Percentiles rank a stretch among this genome's conserved stretches.
Evolutionary conservation across 139 green algal genomes (phyloP).

Genomic region (Micromonas commoda): DNA sequence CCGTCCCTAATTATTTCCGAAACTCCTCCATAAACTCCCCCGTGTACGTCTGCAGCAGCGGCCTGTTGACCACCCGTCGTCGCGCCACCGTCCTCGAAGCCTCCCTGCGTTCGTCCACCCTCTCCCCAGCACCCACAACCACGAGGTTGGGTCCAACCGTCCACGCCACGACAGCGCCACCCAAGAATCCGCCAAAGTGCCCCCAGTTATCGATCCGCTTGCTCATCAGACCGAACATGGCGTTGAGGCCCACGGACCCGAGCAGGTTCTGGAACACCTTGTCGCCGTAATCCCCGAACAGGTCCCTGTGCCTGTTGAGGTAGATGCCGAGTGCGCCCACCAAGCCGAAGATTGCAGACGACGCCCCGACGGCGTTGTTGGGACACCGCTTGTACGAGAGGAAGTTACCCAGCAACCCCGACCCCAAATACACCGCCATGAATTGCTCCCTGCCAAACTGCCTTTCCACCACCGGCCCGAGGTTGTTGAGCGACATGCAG

Average conservation of each 20-base stretch:
- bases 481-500: conserved; percentile 44
- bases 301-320: not conserved
- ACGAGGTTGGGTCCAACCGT: conserved; percentile 45
- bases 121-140: not conserved
- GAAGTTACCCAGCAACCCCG: conserved; percentile 39
- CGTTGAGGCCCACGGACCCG: conserved; percentile 4
- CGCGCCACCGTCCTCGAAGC: too few relatives aligned
- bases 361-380: conserved; percentile 10
- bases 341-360: conserved; percentile 51
- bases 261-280: not conserved
- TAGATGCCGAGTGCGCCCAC: conserved; percentile 41
- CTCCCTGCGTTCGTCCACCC: too few relatives aligned
- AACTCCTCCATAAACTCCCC: not conserved
- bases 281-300: not conserved
- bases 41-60: not conserved
- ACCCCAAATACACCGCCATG: conserved; percentile 41
- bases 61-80: not conserved
- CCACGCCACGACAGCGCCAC: conserved; percentile 40
- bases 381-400: conserved; percentile 44
- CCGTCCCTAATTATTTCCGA: not conserved
- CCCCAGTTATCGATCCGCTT: conserved; percentile 44
- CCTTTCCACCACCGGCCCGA: conserved; percentile 52
- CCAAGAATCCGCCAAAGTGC: conserved; percentile 53
- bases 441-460: conserved; percentile 40
- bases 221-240: conserved; percentile 13